Conservation (phyloP, 1,284 basidiomycete species). For the Anthracocystis setariae region DNA sequence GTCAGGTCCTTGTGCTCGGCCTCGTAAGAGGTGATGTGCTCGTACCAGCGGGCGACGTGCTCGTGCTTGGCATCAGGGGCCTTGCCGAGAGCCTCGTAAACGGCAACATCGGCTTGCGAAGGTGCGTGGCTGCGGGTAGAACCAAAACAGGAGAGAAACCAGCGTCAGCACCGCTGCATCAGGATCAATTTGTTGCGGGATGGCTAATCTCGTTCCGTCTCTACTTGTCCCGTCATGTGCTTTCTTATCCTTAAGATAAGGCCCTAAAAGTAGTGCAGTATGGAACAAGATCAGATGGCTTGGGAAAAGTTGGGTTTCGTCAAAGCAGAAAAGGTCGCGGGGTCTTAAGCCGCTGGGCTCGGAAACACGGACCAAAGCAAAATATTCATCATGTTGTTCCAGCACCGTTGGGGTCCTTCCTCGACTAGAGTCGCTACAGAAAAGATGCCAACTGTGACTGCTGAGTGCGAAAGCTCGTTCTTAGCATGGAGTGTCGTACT, state of each 20-base stretch:
- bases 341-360: conserved; percentile 69
- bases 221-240: neutral
- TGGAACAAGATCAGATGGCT: conserved; percentile 60
- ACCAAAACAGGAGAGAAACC: neutral
- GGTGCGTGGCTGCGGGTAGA: conserved; percentile 79
- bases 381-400: conserved; percentile 60
- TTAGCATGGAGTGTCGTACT: too few species aligned
- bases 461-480: too few species aligned
- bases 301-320: conserved; percentile 64
- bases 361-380: conserved; percentile 69
- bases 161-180: conserved; percentile 13
- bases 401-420: neutral
- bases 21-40: conserved; percentile 67
- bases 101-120: conserved; percentile 94
- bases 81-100: conserved; percentile 82
- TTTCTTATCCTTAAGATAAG: too few species aligned
- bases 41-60: conserved; percentile 90
- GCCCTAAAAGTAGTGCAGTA: too few species aligned
- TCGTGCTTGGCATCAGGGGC: conserved; percentile 76
- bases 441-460: too few species aligned
- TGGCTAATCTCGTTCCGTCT: conserved; percentile 1
- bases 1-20: conserved; percentile 60
- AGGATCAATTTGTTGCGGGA: neutral
- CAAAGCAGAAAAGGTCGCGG: conserved; percentile 66
- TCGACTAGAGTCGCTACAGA: too few species aligned